phyloP scores from a whole-genome alignment of 1,139 yeast species.

The Candida albicans region DNA sequence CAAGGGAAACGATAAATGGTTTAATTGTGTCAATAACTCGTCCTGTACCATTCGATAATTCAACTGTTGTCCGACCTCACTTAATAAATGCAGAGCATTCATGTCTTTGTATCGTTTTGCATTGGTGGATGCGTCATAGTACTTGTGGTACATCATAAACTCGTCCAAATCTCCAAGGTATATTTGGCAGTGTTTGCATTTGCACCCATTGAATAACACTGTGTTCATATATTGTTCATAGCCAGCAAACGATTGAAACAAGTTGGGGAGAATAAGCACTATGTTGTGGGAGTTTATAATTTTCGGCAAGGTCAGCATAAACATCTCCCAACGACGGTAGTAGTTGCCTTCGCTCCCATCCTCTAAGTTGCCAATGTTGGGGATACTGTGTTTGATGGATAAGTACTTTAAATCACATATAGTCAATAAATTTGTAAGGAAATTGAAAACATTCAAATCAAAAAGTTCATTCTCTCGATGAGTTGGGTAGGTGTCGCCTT shows the following conservation, averaged over 20 bases:
- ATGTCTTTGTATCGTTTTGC: conserved; percentile 55
- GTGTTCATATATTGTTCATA: conserved; percentile 72
- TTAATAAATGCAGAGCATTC: conserved; percentile 57
- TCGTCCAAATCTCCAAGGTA: conserved; percentile 54
- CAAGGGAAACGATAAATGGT: conserved; percentile 25
- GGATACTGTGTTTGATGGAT: conserved; percentile 53
- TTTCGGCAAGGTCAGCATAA: conserved; percentile 47
- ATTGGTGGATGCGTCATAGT: conserved; percentile 37
- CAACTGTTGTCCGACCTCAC: conserved; percentile 48
- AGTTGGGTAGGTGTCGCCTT: conserved; percentile 31
- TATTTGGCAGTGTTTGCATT: conserved; percentile 53
- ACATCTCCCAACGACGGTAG: conserved; percentile 53
- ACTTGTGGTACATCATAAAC: conserved; percentile 61
- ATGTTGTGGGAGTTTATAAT: conserved; percentile 33
- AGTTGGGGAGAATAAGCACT: conserved; percentile 54
- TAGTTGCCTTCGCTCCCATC: conserved; percentile 78
- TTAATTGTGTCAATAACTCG: conserved; percentile 23
- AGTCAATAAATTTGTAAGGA: conserved; percentile 28
- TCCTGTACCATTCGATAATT: conserved; percentile 30
- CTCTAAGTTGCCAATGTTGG: conserved; percentile 22
- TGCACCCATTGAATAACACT: conserved; percentile 74
- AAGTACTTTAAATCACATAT: conserved; percentile 34
- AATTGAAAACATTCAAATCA: conserved; percentile 51
- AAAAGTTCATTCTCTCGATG: conserved; percentile 57
- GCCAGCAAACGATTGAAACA: conserved; percentile 58